Evolutionary conservation across 495 filamentous ascomycete species (phyloP).

Genomic region (Hypoxylon perforatum): DNA sequence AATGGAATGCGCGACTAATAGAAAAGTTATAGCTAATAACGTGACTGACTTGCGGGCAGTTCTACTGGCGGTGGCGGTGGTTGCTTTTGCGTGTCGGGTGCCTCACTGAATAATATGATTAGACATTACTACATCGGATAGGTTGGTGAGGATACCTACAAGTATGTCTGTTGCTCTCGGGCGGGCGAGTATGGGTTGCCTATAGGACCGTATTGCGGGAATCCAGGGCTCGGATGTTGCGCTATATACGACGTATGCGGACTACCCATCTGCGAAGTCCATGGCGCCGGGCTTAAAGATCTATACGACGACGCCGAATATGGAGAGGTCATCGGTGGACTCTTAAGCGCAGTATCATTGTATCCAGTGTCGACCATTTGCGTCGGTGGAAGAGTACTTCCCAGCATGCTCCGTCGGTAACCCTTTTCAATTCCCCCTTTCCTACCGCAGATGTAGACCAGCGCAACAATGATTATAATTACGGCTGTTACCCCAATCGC

Average conservation of each 20-base stretch:
- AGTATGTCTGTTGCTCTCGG: constrained; percentile 1
- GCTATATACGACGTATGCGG: constrained; percentile 20
- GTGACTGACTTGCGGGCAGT: constrained; percentile 8
- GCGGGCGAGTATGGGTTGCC: constrained; percentile 1
- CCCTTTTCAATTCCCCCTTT: constrained; percentile 49
- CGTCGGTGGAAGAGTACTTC: not conserved
- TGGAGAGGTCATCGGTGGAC: constrained; percentile 34
- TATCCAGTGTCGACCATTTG: constrained; percentile 39
- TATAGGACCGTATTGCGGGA: not conserved
- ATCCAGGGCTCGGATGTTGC: constrained; percentile 15
- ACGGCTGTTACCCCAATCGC: constrained; percentile 57
- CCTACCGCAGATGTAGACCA: constrained; percentile 58
- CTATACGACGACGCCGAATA: constrained; percentile 16
- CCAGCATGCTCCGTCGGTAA: constrained; percentile 21
- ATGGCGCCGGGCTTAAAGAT: constrained; percentile 3
- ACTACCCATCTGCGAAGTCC: constrained; percentile 17
- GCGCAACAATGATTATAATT: constrained; percentile 46
- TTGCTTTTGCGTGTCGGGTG: constrained; percentile 10
- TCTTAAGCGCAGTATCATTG: constrained; percentile 40
- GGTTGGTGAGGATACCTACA: constrained; percentile 1
- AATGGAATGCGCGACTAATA: not conserved
- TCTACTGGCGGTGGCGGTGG: constrained; percentile 7
- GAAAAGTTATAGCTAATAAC: not conserved
- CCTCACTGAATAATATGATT: constrained; percentile 21
- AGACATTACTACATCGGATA: not conserved